Percentiles rank a stretch among this genome's conserved stretches.
These are phyloP conservation scores for Epithemia pelagica DNA, from an alignment of 108 stramenopile genomes.

Conservation along the genomic window DNA sequence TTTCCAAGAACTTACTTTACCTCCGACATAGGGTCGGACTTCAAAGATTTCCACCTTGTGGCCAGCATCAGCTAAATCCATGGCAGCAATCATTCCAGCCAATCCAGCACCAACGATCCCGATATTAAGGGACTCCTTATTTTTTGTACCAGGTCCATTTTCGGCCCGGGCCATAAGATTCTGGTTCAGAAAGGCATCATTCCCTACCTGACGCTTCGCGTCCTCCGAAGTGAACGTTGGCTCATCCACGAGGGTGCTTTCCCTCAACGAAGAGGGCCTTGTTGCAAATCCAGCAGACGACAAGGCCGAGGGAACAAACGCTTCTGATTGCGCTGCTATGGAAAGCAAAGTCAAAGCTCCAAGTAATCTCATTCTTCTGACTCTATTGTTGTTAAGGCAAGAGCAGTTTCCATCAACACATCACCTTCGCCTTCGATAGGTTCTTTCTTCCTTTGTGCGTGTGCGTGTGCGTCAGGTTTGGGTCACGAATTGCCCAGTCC, in stretches of 20 bases:
- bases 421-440: too few relatives aligned
- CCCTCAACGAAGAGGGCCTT: too few relatives aligned
- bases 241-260: slow-evolving; percentile 9
- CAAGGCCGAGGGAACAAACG: too few relatives aligned
- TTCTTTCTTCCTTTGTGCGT: too few relatives aligned
- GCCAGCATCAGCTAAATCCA: slow-evolving; percentile 94
- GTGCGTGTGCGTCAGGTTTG: too few relatives aligned
- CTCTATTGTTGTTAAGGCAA: too few relatives aligned
- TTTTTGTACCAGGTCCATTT: slow-evolving; percentile 78
- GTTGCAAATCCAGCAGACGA: too few relatives aligned
- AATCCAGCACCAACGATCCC: slow-evolving; percentile 92
- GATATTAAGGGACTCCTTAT: slow-evolving; percentile 74
- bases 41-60: slow-evolving; percentile 95
- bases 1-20: slow-evolving; percentile 90
- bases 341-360: too few relatives aligned
- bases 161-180: slow-evolving; percentile 82
- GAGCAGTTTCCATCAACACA: too few relatives aligned
- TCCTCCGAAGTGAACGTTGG: slow-evolving; percentile 67
- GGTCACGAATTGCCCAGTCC: too few relatives aligned
- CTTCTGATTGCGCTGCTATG: too few relatives aligned
- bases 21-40: slow-evolving; percentile 86
- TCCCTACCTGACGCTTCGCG: slow-evolving; percentile 77
- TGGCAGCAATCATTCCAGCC: slow-evolving; percentile 92
- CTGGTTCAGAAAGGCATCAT: slow-evolving; percentile 81
- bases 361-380: too few relatives aligned